Base-by-base conservation (phyloP, 2,329 filamentous ascomycete genomes). In the Trichoderma atrobrunneum region DNA sequence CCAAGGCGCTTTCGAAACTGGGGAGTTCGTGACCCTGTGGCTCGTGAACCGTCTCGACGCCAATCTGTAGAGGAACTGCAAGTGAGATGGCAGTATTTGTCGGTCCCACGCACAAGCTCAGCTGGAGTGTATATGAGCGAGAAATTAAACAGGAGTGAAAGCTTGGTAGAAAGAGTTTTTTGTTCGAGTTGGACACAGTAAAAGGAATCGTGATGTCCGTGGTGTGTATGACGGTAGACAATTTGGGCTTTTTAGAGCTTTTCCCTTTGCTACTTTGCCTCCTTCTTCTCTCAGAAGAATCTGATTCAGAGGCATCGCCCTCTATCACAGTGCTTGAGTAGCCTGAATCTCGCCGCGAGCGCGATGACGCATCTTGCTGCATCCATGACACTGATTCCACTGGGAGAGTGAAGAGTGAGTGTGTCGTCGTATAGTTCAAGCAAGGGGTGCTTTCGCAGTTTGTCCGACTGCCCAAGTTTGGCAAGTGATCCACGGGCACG, bases 131-230 rank as follows among this genome's bases (percentile, higher is more conserved):
- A 78, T 90, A 90, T n/a, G 84, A 84, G 30, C 88, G 85, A 8
- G 86, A 87, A 48, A 84, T 81, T 77, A 89, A 85, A 80, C 88
- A 90, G 10, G 85, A 86, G 80, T 89, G 86, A 76, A 89, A 90
- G 6, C 86, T 87, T 0, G 88, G 88, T 26, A 89, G 74, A 74
- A 89, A 87, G 10, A 84, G 81, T 77, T 85, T 87, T 76, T 83
- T 85, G 78, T 83, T 85, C 32, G 79, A 77, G 10, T 80, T 78
- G 5, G 87, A 86, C 36, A 89, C 77, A 18, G 79, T 77, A 72
- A 90, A 80, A 1, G 87, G 87, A 1, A 90, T 77, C 56, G 83
- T 79, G 11, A 89, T 74, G 5, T 78, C 78, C 0, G 86, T 78
- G 1, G 81, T 80, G 76, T 87, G 82, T 73, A 78, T 79, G 74